Evolutionary conservation across 2,329 filamentous ascomycete species (phyloP).

Genomic region (Epicoccum sorghinum): DNA sequence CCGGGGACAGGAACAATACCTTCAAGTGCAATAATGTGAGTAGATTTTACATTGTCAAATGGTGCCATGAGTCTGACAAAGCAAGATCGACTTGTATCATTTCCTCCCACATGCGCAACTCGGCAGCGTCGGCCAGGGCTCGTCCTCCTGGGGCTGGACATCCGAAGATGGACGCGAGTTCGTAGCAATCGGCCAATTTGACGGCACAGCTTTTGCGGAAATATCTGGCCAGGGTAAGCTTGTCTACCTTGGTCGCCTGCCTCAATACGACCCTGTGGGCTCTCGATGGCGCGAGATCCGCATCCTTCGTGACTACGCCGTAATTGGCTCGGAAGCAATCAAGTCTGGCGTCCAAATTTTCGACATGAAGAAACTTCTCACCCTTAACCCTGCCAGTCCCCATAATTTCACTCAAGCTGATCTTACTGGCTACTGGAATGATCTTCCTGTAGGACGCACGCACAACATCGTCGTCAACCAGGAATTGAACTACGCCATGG

Average conservation of each 20-base stretch:
- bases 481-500: conserved; percentile 37
- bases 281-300: conserved; percentile 59
- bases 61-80: conserved; percentile 9
- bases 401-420: conserved; percentile 34
- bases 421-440: conserved; percentile 34
- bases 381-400: conserved; percentile 31
- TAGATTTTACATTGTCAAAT: too few relatives aligned
- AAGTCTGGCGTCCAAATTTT: conserved; percentile 65
- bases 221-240: conserved; percentile 56
- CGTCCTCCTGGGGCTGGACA: conserved; percentile 59
- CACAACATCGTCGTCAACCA: conserved; percentile 44
- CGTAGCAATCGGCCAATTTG: conserved; percentile 57
- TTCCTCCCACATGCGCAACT: conserved; percentile 60
- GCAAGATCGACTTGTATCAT: conserved; percentile 59
- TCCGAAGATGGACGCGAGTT: conserved; percentile 59
- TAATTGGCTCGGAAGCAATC: conserved; percentile 45
- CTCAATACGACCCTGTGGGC: conserved; percentile 51
- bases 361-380: conserved; percentile 58
- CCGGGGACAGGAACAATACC: conserved; percentile 42
- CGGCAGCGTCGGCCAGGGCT: conserved; percentile 52
- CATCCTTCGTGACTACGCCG: conserved; percentile 44
- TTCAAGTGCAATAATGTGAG: conserved; percentile 47
- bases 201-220: conserved; percentile 36
- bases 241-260: conserved; percentile 58
- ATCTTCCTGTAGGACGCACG: conserved; percentile 36